phyloP scores from a whole-genome alignment of 352 stramenopile species.

The Globisporangium spiculum region DNA sequence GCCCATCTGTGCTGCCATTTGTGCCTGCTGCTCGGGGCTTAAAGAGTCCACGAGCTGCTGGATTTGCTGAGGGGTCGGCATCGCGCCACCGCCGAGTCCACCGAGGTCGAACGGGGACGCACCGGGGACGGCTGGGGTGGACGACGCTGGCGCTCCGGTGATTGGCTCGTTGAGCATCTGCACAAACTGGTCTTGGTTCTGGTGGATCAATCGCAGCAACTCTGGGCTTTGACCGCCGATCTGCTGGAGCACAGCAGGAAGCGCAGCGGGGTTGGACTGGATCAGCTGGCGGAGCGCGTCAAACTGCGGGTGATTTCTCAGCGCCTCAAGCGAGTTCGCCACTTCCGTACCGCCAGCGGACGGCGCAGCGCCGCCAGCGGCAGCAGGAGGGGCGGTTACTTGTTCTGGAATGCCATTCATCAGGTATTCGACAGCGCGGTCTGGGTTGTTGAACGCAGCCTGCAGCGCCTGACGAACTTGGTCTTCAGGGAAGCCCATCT shows the following conservation, averaged over 20 bases:
- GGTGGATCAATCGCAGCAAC: constrained; percentile 79
- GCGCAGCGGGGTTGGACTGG: constrained; percentile 76
- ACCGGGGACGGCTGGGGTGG: constrained; percentile 26
- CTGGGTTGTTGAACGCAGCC: constrained; percentile 85
- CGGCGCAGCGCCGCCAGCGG: constrained; percentile 18
- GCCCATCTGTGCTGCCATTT: constrained; percentile 84
- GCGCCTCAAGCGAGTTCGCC: constrained; percentile 61
- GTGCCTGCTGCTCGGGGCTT: constrained; percentile 66
- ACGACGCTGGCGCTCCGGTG: constrained; percentile 35
- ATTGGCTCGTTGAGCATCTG: constrained; percentile 88
- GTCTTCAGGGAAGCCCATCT: constrained; percentile 89
- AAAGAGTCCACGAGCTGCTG: constrained; percentile 80
- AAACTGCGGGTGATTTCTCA: constrained; percentile 86
- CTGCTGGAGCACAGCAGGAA: constrained; percentile 82
- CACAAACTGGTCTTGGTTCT: constrained; percentile 87
- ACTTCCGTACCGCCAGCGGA: constrained; percentile 16
- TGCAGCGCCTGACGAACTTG: constrained; percentile 73
- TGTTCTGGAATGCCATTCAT: constrained; percentile 86
- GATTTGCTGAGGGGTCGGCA: constrained; percentile 82
- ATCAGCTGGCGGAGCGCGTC: constrained; percentile 78
- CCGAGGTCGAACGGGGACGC: constrained; percentile 52
- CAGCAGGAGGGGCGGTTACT: constrained; percentile 25
- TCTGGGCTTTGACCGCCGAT: constrained; percentile 84
- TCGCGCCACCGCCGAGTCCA: constrained; percentile 36
- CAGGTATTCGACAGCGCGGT: constrained; percentile 86